Base-by-base conservation (phyloP, 2,329 filamentous ascomycete genomes). In the Monosporascus sp. region DNA sequence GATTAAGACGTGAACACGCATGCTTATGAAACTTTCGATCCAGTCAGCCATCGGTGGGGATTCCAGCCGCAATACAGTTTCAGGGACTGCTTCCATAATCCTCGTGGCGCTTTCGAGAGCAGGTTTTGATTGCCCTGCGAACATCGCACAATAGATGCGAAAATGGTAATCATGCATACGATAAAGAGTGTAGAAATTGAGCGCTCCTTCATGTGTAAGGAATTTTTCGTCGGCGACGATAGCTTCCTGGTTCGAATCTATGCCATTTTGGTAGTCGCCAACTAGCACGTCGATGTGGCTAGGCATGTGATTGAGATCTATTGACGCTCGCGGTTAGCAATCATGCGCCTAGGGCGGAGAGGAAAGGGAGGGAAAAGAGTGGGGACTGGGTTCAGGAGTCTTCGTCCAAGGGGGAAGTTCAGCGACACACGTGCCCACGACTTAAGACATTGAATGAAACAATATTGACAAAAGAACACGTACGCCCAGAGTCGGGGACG, bases 131-230 rank as follows among this genome's bases (percentile, higher is more conserved):
- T 87, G 81, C 0, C 85, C 89, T 0, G 86, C 81, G 59, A 92
- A 87, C 87, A 92, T 89, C 53, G 88, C 87, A 1, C 85, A 85
- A 64, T 92, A 92, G 49, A 91, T 79, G 2, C 82, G 78, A 58
- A 89, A 90, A 64, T 92, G 88, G 61, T 85, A 86, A 63, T 92
- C 77, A 65, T 93, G 89, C 49, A 81, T 79, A 15, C 88, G 80
- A 65, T 92, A 93, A 5, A 91, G 77, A 0, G 85, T 86, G 70
- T 92, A 93, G 65, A 92, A 91, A 65, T 88, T 88, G 56, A 82
- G 67, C 0, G 82, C 73, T 0, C 87, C 86, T 7, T 79, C 74
- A 5, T 77, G 73, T 0, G 71, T 68, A 2, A 89, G 74, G 62
- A 81, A 91, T 59, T 81, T 82, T 49, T 87, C 80, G 63, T 93